Evolutionary conservation across 345 rosid species (phyloP).

Genomic region (Erysimum cheiranthoides): DNA sequence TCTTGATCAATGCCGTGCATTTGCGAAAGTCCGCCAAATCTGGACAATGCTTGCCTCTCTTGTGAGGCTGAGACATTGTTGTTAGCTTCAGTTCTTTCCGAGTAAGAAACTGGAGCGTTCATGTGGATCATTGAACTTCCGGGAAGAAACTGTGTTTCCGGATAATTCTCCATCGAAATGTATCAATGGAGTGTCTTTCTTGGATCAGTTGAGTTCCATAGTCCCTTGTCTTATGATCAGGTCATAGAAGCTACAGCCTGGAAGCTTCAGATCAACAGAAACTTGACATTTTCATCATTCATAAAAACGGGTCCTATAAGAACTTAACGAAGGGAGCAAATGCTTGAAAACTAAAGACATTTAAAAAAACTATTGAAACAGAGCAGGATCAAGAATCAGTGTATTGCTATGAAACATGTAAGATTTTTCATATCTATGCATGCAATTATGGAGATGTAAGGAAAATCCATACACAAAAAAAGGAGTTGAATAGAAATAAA

Average conservation of each 20-base stretch:
- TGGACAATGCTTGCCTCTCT: conserved; percentile 70
- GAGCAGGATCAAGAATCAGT: conserved; percentile 17
- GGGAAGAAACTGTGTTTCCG: conserved; percentile 8
- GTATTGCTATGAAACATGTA: conserved; percentile 28
- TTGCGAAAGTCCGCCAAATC: conserved; percentile 55
- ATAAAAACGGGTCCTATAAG: background rate
- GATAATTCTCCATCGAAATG: conserved; percentile 40
- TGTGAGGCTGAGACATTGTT: conserved; percentile 48
- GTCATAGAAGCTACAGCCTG: conserved; percentile 12
- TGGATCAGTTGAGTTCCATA: conserved; percentile 50
- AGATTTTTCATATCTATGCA: conserved; percentile 31
- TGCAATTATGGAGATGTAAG: conserved; percentile 32
- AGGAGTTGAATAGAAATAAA: conserved; percentile 24
- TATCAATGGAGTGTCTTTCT: conserved; percentile 53
- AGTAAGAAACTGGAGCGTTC: conserved; percentile 41
- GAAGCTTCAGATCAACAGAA: conserved; percentile 20
- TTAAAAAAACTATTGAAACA: conserved; percentile 1
- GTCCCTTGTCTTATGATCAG: conserved; percentile 50
- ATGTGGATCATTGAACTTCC: conserved; percentile 39
- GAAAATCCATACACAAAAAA: conserved; percentile 4
- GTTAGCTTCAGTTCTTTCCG: conserved; percentile 46
- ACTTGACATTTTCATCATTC: conserved; percentile 30
- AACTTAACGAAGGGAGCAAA: conserved; percentile 9
- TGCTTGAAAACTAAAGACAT: background rate
- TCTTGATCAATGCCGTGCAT: conserved; percentile 58